These are phyloP conservation scores for Calonectria montana DNA, from an alignment of 2,329 filamentous ascomycete species.

Conservation along the genomic window DNA sequence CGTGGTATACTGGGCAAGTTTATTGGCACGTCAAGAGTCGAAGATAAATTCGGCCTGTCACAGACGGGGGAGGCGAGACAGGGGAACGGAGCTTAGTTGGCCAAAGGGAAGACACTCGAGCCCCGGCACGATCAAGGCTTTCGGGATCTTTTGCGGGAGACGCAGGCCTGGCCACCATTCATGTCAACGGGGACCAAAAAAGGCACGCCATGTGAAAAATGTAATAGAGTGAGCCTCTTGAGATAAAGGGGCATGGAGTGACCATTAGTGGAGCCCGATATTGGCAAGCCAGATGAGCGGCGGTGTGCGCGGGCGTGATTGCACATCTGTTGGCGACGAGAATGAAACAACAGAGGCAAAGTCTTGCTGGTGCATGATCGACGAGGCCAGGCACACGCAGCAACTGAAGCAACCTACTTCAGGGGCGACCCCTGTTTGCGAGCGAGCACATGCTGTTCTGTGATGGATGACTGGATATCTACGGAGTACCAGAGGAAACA, in stretches of 20 bases:
- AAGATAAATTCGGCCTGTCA: conserved; percentile 7
- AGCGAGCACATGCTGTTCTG: not conserved
- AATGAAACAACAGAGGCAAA: conserved; percentile 18
- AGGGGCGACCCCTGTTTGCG: conserved; percentile 14
- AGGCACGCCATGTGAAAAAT: not conserved
- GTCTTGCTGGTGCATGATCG: conserved; percentile 19
- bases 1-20: not conserved
- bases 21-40: not conserved
- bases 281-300: not conserved
- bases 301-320: not conserved
- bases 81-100: not conserved
- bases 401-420: conserved; percentile 16
- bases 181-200: not conserved
- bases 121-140: conserved; percentile 32
- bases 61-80: not conserved
- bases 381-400: conserved; percentile 18
- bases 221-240: not conserved
- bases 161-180: not conserved
- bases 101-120: conserved; percentile 19
- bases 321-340: conserved; percentile 1
- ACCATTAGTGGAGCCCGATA: not conserved
- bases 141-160: conserved; percentile 26
- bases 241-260: not conserved
- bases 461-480: not conserved
- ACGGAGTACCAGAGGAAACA: not conserved